Evolutionary conservation across 441 rosid species (phyloP), one percentile per base, ranked within the genome.

Genomic region (Breynia disticha): DNA sequence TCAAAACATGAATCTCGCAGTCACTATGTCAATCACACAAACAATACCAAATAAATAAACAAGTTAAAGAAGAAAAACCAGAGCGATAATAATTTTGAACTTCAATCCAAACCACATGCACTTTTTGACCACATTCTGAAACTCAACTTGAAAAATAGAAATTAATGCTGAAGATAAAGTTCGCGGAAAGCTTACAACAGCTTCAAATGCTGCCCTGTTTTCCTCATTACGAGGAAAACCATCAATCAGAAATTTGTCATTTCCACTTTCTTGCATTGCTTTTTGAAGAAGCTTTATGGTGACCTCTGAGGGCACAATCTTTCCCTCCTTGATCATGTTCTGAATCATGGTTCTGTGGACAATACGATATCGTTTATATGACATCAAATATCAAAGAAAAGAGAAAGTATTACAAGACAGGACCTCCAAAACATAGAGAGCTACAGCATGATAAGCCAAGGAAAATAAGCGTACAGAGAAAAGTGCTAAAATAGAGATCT

Each of bases 181-280:
- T 7, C 43, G 16, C 11, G 4, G 20, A 45, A 43, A 32, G 18
- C 72, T 86, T 82, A 87, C 96, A 66, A 82, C 84, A 68, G 65
- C 70, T 75, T 90, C 95, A 57, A 90, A 87, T 50, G 83, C 91
- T 1, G 89, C 87, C 46, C 86, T 84, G 61, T 87, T 90, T 60
- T 90, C 97, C 76, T 90, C 90, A 62, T 90, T 90, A 18, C 91
- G 81, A 67, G 97, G 97, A 59, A 90, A 90, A 37, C 96, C 97
- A 78, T 90, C 96, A 50, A 90, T 86, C 28, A 90, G 82, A 61
- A 90, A 86, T 67, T 81, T 90, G 72, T 79, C 78, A 19, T 90
- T 87, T 17, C 76, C 89, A 63, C 59, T 72, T 67, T 80, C 90
- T 55, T 65, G 70, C 68, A 88, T 83, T 60, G 94, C 96, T 62